Base-by-base conservation (phyloP, 495 filamentous ascomycete species). In the Hyaloscypha variabilis region DNA sequence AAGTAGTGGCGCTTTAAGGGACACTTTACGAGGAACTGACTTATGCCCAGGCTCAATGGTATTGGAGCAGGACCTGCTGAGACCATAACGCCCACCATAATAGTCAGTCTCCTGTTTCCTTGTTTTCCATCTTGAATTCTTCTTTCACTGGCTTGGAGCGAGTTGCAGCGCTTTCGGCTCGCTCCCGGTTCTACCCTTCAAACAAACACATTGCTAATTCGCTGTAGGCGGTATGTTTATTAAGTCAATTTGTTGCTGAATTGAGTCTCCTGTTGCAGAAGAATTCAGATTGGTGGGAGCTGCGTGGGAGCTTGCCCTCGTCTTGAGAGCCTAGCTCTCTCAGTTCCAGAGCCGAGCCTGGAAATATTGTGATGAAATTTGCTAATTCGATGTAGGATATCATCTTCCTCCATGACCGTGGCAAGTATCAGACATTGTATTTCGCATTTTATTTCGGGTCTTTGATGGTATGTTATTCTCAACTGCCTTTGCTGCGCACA, bases 371-470 rank as follows among this genome's bases (percentile, higher is more conserved):
- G n/a, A n/a, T n/a, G n/a, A n/a, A n/a, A n/a, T n/a, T n/a, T n/a
- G n/a, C n/a, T n/a, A n/a, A n/a, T 46, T 46, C 11, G 39, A 17
- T 11, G 1, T 19, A 46, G 13, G 87, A 90, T 65, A 80, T 88
- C 36, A 85, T 86, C 69, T 88, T 89, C 73, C 78, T 90, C 1
- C 85, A 90, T 70, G 85, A 88, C 57, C 78, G 87, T 64, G 87
- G 87, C 3, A 82, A 82, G 29, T 88, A 87, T 72, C 87, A 88
- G 66, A 90, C 87, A 6, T 69, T 90, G 6, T 89, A 89, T 70
- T 88, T 87, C 69, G 81, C 78, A 0, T 73, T 73, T 19, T 82
- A 81, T 67, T 79, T 82, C 57, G 71, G 77, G 1, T 76, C 75
- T 25, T 67, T 82, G 17, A 79, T 79, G 77, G 77, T 77, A 65